Evolutionary conservation across 768 basidiomycete genomes (phyloP), one percentile per base, ranked within the genome.

Genomic region (Cantharellus cinnabarinus): DNA sequence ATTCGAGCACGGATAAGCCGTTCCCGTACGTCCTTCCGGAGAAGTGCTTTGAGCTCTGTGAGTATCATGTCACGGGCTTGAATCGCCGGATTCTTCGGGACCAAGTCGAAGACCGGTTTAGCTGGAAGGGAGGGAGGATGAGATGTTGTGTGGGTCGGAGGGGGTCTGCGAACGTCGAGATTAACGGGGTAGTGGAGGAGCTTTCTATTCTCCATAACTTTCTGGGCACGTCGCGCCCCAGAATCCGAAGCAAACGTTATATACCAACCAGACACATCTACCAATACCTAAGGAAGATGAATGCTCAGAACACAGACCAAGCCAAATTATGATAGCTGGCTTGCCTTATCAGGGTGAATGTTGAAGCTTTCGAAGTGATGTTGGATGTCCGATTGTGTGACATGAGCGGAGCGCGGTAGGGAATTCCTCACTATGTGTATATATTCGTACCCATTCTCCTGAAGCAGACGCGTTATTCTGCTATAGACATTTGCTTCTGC

Each of bases 231-330:
- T 3, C 79, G 73, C 0, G 90, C 90, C 0, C 76, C 68, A 58
- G 78, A 78, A 2, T 73, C 66, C 3, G 79, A 77, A 20, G 71
- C 66, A 67, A 95, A 97, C 2, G 89, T 85, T 62, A 91, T 76
- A 66, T 90, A 93, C 75, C 87, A 83, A 5, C 81, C 84, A 2
- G 71, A 70, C 56, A 77, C 76, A 67, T 85, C 85, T 62, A 79
- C 77, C 2, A 89, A 71, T 37, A 91, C 75, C 85, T 88, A 59
- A 41, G n/a, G 41, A 42, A 58, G 20, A 29, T 29, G 20, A 29
- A 29, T 29, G 20, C 20, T 29, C 20, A 29, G 20, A 29, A 29
- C 20, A 29, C 20, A 29, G 20, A 29, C 20, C 20, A 29, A 29
- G 20, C 20, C 20, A 29, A 29, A 29, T 29, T 29, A 29, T 29